Evolutionary conservation across 1,284 basidiomycete genomes (phyloP), one percentile per base, ranked within the genome.

Genomic region (Ustilago cynodontis): DNA sequence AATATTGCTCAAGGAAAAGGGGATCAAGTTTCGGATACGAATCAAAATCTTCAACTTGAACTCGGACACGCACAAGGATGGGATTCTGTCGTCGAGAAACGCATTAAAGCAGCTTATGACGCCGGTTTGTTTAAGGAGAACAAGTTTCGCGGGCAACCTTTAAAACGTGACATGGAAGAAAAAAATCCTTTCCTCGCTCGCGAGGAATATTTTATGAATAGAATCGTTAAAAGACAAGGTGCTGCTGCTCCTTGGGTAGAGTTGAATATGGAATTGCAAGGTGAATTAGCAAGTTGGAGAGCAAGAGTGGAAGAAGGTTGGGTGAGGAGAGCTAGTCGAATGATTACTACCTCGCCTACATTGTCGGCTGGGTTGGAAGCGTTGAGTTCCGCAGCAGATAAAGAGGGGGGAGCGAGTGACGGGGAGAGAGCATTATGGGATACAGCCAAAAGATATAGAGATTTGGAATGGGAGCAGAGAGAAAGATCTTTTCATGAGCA

Each of bases 201-300:
- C 24, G 84, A 84, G 39, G 85, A 80, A 57, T 71, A 70, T 11
- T 59, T 95, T 57, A 92, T 95, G 92, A 95, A 95, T 82, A 90
- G 94, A 14, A 94, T 95, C 65, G 90, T 96, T 20, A 92, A 94
- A 80, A 88, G 91, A 41, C 93, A 94, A 80, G 93, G 93, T 16
- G 93, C 92, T 2, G 90, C 91, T 0, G 94, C 94, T n/a, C 92
- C 93, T 2, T 96, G 93, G 93, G 92, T 96, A 3, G 94, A 95
- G 86, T 82, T 94, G 35, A 94, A 95, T 86, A 88, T 71, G 88
- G 89, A 90, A 65, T 86, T 92, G 35, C 90, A 92, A 60, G 84
- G 86, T 1, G 89, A 92, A 0, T 84, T 92, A 5, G 80, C 78
- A 2, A 87, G 89, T 0, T 94, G 94, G 86, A 90, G 93, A 2